Evolutionary conservation across 2,329 filamentous ascomycete genomes (phyloP), one percentile per base, ranked within the genome.

Genomic region (Diaporthe batatas): DNA sequence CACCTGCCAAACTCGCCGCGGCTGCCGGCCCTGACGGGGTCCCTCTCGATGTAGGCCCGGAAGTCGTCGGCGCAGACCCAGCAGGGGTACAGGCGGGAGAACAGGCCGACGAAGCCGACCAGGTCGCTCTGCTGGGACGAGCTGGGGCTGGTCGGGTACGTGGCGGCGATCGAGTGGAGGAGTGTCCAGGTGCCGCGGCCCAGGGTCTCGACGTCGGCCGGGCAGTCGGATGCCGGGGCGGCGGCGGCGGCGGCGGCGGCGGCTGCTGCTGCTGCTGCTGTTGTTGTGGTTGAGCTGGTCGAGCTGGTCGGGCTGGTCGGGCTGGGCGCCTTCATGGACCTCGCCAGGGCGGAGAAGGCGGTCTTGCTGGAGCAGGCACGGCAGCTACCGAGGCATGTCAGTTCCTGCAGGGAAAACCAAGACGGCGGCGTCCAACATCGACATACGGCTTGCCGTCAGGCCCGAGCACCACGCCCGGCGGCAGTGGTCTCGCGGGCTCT

Each of bases 41-140:
- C 93, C 75, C 88, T 88, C 75, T 86, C 87, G 85, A 98, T 92
- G 88, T 96, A 98, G 0, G 81, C 81, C 81, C 92, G 92, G 82
- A 99, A 98, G 80, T 98, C 96, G 74, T 96, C 93, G 44, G 95
- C 96, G 82, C 96, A 99, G 3, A 93, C 90, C 94, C 95, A 98
- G 86, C 96, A 99, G 5, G 96, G 96, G 80, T 99, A 99, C 25
- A 98, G 83, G 77, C 92, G 93, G 34, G 93, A 91, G 81, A 99
- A 97, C 2, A 95, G 86, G 32, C 86, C 84, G 77, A 99, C 87
- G 83, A 99, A 98, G 68, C 90, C 87, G 71, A 87, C 86, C 77
- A 97, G 92, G 77, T 98, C 93, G 39, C 85, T 84, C 80, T 98
- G 94, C 77, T 98, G 90, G 12, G 86, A 82, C 0, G 86, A 81